These are phyloP conservation scores for Botrytis elliptica DNA, from an alignment of 2,329 filamentous ascomycete species.

Conservation along the genomic window DNA sequence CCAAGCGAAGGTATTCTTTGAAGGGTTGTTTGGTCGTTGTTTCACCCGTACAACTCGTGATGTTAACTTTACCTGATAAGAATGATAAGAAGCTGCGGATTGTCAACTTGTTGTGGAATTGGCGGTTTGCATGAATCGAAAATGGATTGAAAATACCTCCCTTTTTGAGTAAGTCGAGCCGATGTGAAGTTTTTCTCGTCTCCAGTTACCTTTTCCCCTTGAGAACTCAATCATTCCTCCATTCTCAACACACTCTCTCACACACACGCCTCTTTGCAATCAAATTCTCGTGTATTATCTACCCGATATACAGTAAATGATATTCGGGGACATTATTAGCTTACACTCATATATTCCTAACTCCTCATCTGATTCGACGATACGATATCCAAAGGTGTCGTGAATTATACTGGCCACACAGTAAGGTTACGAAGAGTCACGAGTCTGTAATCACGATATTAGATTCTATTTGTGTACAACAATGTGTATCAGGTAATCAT, in stretches of 20 bases:
- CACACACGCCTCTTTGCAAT: neutral
- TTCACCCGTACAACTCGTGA: neutral
- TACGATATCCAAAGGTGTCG: neutral
- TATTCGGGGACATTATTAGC: neutral
- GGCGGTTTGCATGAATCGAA: neutral
- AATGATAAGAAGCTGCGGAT: neutral
- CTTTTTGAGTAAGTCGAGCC: neutral
- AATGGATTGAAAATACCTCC: neutral
- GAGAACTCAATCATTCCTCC: neutral
- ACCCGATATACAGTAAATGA: neutral
- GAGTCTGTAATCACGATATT: neutral
- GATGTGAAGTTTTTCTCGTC: neutral
- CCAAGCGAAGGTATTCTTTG: neutral
- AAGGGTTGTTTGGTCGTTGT: neutral
- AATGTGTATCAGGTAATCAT: constrained; percentile 3
- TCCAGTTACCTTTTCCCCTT: neutral
- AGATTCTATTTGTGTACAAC: neutral
- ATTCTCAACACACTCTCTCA: neutral
- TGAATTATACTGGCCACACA: neutral
- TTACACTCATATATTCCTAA: neutral
- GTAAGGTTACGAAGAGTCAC: neutral
- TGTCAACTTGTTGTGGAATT: neutral
- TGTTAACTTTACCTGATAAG: neutral
- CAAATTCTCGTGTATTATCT: too few relatives aligned
- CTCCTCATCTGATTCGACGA: neutral